Percentiles rank a stretch among this genome's conserved stretches.
phyloP scores from a whole-genome alignment of 352 stramenopile genomes.

The Pythium graminicola region DNA sequence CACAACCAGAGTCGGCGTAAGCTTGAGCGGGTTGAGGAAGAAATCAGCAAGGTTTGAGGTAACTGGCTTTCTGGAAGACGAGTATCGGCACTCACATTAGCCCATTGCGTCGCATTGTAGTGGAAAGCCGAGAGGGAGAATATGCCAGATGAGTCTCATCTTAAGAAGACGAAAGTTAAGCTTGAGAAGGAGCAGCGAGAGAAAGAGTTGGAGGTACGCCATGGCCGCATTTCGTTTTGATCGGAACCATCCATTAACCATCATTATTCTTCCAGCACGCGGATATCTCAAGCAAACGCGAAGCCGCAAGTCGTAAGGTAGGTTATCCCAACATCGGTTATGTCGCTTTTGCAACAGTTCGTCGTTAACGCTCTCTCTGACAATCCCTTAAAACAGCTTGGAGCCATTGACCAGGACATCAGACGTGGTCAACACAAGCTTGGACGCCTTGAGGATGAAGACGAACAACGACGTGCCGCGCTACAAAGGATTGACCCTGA shows the following conservation, averaged over 20 bases:
- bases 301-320: constrained; percentile 38
- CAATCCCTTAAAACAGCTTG: constrained; percentile 35
- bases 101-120: too few species aligned
- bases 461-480: constrained; percentile 53
- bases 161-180: constrained; percentile 57
- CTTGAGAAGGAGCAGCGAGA: constrained; percentile 58
- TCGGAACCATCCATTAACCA: too few species aligned
- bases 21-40: constrained; percentile 62
- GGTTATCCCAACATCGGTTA: not conserved
- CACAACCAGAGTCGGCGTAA: constrained; percentile 54
- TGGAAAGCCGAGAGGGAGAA: constrained; percentile 47
- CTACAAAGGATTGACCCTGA: constrained; percentile 60
- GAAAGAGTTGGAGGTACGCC: constrained; percentile 61
- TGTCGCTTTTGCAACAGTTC: too few species aligned
- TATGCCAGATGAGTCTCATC: constrained; percentile 41
- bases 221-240: not conserved
- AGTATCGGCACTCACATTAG: too few species aligned
- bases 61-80: too few species aligned
- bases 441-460: constrained; percentile 64
- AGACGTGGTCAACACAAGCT: constrained; percentile 49
- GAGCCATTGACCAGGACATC: constrained; percentile 42
- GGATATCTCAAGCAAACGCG: constrained; percentile 61
- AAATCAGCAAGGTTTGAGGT: constrained; percentile 46
- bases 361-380: too few species aligned
- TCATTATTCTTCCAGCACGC: constrained; percentile 37